Base-by-base conservation (phyloP, 164 flowering plant genomes). In the Paratinospora sagittata region DNA sequence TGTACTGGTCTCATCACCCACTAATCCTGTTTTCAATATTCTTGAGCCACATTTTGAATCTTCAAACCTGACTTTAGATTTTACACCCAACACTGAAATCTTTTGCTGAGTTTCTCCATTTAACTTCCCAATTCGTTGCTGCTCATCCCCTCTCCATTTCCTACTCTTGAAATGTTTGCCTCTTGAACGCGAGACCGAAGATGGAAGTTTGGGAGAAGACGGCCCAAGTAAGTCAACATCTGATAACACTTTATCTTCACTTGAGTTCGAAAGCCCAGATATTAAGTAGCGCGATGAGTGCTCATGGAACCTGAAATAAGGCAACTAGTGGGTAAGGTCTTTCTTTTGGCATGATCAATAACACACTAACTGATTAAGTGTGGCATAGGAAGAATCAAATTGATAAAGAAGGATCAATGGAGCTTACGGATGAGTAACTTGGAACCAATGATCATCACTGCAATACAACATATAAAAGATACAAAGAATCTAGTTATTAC, bases 381-480 rank as follows among this genome's bases (percentile, higher is more conserved):
- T 49, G 21, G 6, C 19, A 49, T 12, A 49, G 1, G 45, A 41
- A 41, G 4, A 17, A 37, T 17, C 64, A n/a, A 62, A 19, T 57
- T 33, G 19, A 24, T 17, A 65, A 1, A 10, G 39, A 9, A 57
- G 27, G 23, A 24, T 16, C 2, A 11, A 62, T 75, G 75, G 74
- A 21, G 72, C 90, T 81, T 82, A 90, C 97, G n/a, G 78, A 55
- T 90, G 93, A 77, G 73, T 77, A 49, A 55, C 65, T 66, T 66
- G 68, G 74, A 90, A 89, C 97, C 97, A 89, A 19, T 70, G 74
- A 77, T 85, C 87, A 68, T 82, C 82, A 1, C 96, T 89, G 90
- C 84, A 84, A 77, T n/a, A 9, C 10, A 39, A 62, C 62, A 74
- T n/a, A 74, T 16, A 6, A 52, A 41, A 30, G 34, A 45, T 45